A percentile compares a stretch with the other conserved stretches of the same genome.
Conservation (phyloP, 345 rosid genomes). For the Moricandia moricandioides region DNA sequence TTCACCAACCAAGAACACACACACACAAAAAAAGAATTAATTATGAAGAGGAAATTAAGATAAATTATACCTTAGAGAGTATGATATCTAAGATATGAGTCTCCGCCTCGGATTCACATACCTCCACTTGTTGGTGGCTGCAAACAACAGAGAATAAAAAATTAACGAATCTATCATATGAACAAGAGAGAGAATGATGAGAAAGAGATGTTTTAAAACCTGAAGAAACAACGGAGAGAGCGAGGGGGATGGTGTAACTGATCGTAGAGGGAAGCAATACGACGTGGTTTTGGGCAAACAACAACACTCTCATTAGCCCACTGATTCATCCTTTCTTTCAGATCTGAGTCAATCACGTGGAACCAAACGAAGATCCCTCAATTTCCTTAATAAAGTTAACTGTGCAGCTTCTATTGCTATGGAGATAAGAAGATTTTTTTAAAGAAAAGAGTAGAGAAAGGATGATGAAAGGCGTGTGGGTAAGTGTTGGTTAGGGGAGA, state of each 20-base stretch:
- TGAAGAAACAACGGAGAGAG: constrained; percentile 60
- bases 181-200: neutral
- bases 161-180: neutral
- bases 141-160: neutral
- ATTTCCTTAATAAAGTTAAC: constrained; percentile 33
- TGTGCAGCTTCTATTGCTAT: constrained; percentile 32
- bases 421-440: neutral
- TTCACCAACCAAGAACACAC: neutral
- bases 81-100: constrained; percentile 76
- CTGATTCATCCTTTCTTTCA: constrained; percentile 50
- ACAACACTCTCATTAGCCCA: constrained; percentile 56
- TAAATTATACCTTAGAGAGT: constrained; percentile 59
- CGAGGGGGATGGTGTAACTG: constrained; percentile 43
- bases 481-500: constrained; percentile 19
- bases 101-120: constrained; percentile 61
- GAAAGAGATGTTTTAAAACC: constrained; percentile 29
- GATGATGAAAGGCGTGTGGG: constrained; percentile 31
- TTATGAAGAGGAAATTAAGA: neutral
- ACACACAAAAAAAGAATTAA: neutral
- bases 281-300: constrained; percentile 86
- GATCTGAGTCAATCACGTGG: too few species aligned
- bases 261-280: constrained; percentile 40
- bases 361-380: too few species aligned
- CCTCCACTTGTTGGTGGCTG: constrained; percentile 68
- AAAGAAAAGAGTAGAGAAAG: neutral